These are phyloP conservation scores for Dendrocalamus latiflorus DNA, from an alignment of 202 grass and related monocot genomes.

Conservation along the genomic window DNA sequence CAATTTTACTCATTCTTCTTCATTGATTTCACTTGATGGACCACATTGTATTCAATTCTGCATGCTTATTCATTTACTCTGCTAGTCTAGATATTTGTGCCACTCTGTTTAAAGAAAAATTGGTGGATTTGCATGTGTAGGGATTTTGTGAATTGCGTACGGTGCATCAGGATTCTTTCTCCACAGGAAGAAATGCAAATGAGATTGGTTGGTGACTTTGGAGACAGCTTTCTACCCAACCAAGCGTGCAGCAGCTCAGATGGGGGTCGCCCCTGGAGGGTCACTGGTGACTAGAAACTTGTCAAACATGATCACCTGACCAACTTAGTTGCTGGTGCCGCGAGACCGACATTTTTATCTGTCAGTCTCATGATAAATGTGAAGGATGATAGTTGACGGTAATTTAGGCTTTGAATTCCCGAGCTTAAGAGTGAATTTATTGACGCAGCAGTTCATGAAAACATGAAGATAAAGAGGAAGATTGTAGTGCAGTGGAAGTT, in stretches of 20 bases:
- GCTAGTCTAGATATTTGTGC: background rate
- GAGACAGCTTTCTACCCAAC: constrained; percentile 43
- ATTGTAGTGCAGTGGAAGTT: background rate
- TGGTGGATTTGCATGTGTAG: constrained; percentile 38
- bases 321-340: background rate
- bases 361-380: background rate
- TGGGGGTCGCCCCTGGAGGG: constrained; percentile 51
- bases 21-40: background rate
- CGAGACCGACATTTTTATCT: background rate
- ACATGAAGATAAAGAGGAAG: background rate
- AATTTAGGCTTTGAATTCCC: constrained; percentile 19
- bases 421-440: background rate
- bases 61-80: constrained; percentile 1
- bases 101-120: background rate
- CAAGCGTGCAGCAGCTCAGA: constrained; percentile 80
- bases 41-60: background rate
- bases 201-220: constrained; percentile 55
- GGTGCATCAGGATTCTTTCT: constrained; percentile 79
- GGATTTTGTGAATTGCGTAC: constrained; percentile 78
- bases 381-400: background rate
- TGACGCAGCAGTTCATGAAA: background rate
- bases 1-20: background rate
- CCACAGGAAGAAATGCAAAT: constrained; percentile 81
- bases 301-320: background rate
- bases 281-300: constrained; percentile 25